phyloP scores from a whole-genome alignment of 805 yeast species.

The Metschnikowia picachoensis region DNA sequence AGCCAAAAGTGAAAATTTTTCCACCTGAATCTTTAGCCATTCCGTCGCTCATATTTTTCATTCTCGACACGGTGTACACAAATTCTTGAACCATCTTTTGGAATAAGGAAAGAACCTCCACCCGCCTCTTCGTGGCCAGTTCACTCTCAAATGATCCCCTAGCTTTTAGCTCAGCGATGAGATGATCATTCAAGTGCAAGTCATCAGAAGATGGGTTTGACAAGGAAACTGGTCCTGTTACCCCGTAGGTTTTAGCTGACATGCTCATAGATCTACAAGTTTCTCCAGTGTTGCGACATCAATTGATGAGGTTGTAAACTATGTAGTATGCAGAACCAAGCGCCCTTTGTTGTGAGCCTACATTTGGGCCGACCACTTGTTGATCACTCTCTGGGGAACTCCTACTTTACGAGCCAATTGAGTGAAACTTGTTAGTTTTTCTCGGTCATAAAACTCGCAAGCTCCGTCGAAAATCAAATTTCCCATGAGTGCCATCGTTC shows the following conservation, averaged over 20 bases:
- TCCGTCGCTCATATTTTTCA: slow-evolving; percentile 91
- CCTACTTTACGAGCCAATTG: too few species aligned
- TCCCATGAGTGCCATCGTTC: slow-evolving; percentile 11
- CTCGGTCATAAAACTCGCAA: too few species aligned
- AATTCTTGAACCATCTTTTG: slow-evolving; percentile 77
- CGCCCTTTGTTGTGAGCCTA: too few species aligned
- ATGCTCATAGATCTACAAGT: too few species aligned
- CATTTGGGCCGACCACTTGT: too few species aligned
- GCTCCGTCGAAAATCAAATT: slow-evolving; percentile 5
- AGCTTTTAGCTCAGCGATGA: slow-evolving; percentile 73
- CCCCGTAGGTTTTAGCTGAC: slow-evolving; percentile 1
- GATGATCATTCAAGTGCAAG: slow-evolving; percentile 63
- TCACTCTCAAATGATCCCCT: slow-evolving; percentile 90
- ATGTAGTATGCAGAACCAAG: too few species aligned
- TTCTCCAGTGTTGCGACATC: too few species aligned
- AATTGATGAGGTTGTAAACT: too few species aligned
- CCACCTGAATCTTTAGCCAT: slow-evolving; percentile 99
- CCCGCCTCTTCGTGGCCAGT: slow-evolving; percentile 75
- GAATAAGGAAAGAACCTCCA: slow-evolving; percentile 62
- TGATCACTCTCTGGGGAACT: too few species aligned
- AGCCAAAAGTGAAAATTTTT: slow-evolving; percentile 93
- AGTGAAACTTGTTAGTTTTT: too few species aligned
- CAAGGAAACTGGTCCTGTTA: slow-evolving; percentile 62
- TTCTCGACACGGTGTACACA: slow-evolving; percentile 74
- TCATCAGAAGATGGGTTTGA: slow-evolving; percentile 84